Evolutionary conservation across 225 moss, liverwort and hornwort species (phyloP), one percentile per base, ranked within the genome.

Genomic region (Thuidium tamariscinum): DNA sequence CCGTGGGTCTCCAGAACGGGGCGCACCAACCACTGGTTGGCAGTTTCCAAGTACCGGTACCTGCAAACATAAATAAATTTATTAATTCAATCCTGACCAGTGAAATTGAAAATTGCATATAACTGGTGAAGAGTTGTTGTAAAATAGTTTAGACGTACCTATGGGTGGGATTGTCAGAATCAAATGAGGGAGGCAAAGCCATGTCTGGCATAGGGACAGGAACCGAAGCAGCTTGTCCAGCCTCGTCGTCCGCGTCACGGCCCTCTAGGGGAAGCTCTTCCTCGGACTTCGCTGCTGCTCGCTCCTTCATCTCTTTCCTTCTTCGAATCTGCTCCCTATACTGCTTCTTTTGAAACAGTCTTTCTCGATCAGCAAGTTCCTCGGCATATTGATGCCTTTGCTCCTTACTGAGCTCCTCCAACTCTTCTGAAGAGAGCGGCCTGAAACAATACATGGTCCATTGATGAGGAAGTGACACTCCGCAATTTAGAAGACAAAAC

Each of bases 1-100:
- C 93, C 93, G 79, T 93, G 93, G n/a, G 93, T 93, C 80, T 93
- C 93, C 82, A 93, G 79, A 56, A 93, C 93, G n/a, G 93, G 93
- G 29, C 93, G 93, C 29, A 93, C 93, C 86, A 93, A 44, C 93
- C 93, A 93, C 79, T 91, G 93, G 74, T 93, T 93, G 57, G 88
- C 89, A 16, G 93, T 89, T 60, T 93, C 93, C 93, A 93, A 71
- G 86, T 91, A 93, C 16, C 91, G 93, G 82, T 93, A 93, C 88
- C 93, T 93, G 87, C 65, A 92, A 61, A 67, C 41, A 63, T 14
- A 37, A 13, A 77, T 78, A 37, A 34, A 75, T 14, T n/a, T 46
- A 8, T 46, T 37, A 37, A 63, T 29, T 69, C 69, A 83, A 41
- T 54, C 60, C 26, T 70, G 46, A 79, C 44, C 34, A 25, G 46